These are phyloP conservation scores for Candida neerlandica DNA, from an alignment of 1,139 yeast genomes.

Conservation along the genomic window DNA sequence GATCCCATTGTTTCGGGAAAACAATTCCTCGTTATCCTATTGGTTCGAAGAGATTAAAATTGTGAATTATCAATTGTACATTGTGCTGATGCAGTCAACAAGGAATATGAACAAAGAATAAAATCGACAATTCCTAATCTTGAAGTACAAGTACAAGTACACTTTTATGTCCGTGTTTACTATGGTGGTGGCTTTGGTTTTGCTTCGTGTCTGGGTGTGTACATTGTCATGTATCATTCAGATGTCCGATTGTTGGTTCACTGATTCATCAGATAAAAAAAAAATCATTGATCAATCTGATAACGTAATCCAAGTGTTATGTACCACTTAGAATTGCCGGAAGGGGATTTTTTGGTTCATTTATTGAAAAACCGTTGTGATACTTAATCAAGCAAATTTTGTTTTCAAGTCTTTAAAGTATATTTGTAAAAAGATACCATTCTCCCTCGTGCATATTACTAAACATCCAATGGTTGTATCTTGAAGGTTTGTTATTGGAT, in stretches of 20 bases:
- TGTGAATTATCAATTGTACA: background rate
- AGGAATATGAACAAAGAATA: background rate
- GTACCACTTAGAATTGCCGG: background rate
- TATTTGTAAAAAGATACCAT: background rate
- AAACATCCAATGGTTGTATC: background rate
- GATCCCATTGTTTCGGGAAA: background rate
- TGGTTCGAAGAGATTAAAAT: background rate
- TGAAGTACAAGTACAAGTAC: background rate
- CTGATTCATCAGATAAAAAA: conserved; percentile 1
- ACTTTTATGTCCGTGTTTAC: no score
- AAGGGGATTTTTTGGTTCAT: background rate
- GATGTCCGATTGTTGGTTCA: background rate
- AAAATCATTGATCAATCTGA: conserved; percentile 1
- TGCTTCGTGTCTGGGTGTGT: background rate
- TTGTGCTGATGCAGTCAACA: background rate
- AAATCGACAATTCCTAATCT: background rate
- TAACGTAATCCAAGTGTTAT: background rate
- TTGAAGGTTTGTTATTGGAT: background rate
- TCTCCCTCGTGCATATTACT: background rate
- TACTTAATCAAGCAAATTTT: background rate
- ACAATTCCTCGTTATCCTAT: conserved; percentile 1
- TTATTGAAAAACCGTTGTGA: background rate
- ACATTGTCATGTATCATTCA: background rate
- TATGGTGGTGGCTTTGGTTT: background rate
- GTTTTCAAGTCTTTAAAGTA: background rate